phyloP scores from a whole-genome alignment of 805 yeast genomes.

The Saturnispora kantuleensis region DNA sequence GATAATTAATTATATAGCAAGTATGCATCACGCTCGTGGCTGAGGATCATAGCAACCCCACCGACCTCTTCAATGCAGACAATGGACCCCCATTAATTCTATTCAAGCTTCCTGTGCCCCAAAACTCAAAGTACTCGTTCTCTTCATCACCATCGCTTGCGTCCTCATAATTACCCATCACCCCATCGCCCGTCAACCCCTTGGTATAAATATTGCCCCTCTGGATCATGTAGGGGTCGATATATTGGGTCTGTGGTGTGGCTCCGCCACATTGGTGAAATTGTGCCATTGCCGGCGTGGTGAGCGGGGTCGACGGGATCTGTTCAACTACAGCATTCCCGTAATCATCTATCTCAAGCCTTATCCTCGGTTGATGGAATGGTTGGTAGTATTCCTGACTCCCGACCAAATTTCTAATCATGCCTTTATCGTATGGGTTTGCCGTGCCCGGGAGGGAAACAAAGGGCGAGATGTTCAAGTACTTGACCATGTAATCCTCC shows the following conservation, averaged over 20 bases:
- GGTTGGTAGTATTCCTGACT: background rate
- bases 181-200: too few species aligned
- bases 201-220: too few species aligned
- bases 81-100: background rate
- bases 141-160: background rate
- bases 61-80: background rate
- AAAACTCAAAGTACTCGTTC: background rate
- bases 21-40: too few species aligned
- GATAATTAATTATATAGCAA: too few species aligned
- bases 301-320: too few species aligned
- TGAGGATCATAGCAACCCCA: background rate
- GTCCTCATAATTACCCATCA: background rate
- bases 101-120: background rate
- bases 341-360: background rate
- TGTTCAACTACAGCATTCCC: background rate
- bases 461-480: conserved; percentile 11
- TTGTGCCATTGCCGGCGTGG: too few species aligned
- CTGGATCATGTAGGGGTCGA: background rate
- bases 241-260: background rate
- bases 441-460: conserved; percentile 5
- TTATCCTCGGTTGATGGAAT: background rate
- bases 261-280: too few species aligned
- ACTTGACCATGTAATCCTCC: conserved; percentile 8
- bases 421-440: background rate
- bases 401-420: background rate